Evolutionary conservation across 1,284 basidiomycete species (phyloP).

Genomic region (Ustilago crameri): DNA sequence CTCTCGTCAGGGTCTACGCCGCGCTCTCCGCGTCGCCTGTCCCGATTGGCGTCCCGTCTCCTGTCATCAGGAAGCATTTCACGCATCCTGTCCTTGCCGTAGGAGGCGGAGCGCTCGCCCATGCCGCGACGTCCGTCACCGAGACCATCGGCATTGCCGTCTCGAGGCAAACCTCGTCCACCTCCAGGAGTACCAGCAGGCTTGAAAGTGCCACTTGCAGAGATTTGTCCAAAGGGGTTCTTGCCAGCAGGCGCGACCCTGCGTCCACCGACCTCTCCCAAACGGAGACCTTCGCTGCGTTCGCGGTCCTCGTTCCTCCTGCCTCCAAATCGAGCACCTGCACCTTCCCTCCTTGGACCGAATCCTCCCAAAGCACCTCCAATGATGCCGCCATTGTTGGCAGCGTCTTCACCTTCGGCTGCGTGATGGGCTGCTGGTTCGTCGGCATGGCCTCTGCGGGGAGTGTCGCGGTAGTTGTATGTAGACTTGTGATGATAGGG

Average conservation of each 20-base stretch:
- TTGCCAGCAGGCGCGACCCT: slow-evolving; percentile 54
- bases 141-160: slow-evolving; percentile 20
- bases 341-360: slow-evolving; percentile 46
- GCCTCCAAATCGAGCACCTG: slow-evolving; percentile 41
- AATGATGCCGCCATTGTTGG: slow-evolving; percentile 36
- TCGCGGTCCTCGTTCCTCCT: slow-evolving; percentile 53
- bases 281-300: slow-evolving; percentile 35
- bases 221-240: slow-evolving; percentile 62
- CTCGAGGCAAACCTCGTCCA: slow-evolving; percentile 28
- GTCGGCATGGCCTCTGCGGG: slow-evolving; percentile 69
- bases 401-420: slow-evolving; percentile 22
- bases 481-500: slow-evolving; percentile 68
- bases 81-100: slow-evolving; percentile 44
- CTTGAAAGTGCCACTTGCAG: slow-evolving; percentile 59
- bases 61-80: slow-evolving; percentile 42
- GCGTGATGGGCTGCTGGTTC: slow-evolving; percentile 8
- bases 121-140: slow-evolving; percentile 41
- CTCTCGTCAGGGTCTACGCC: slow-evolving; percentile 41
- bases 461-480: slow-evolving; percentile 76
- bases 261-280: slow-evolving; percentile 36
- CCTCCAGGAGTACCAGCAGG: slow-evolving; percentile 52
- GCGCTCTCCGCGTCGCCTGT: slow-evolving; percentile 40
- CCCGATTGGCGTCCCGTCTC: slow-evolving; percentile 30
- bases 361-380: slow-evolving; percentile 49
- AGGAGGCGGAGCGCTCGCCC: slow-evolving; percentile 47